Percentiles rank a stretch among this genome's conserved stretches.
phyloP scores from a whole-genome alignment of 2,329 filamentous ascomycete genomes.

The Bisporella sp. region DNA sequence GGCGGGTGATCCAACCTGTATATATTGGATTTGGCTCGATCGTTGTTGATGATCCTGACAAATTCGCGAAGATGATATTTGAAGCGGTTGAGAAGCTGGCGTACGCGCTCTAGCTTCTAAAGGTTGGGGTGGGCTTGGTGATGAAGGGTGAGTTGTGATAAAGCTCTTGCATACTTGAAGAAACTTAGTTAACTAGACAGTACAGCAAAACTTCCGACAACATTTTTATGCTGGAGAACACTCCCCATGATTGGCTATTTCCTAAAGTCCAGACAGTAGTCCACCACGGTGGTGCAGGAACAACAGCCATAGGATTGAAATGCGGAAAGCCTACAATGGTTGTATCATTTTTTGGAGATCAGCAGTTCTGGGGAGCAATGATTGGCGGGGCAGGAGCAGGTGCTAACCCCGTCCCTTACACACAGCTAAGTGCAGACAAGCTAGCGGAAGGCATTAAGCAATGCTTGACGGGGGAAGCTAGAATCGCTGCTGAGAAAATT shows the following conservation, averaged over 20 bases:
- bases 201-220: slow-evolving; percentile 43
- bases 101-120: slow-evolving; percentile 64
- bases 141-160: slow-evolving; percentile 25
- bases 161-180: no score
- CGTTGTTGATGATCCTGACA: slow-evolving; percentile 61
- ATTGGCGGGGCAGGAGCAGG: slow-evolving; percentile 57
- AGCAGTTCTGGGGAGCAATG: slow-evolving; percentile 71
- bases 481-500: slow-evolving; percentile 48
- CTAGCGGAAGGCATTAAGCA: slow-evolving; percentile 62
- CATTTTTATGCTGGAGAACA: slow-evolving; percentile 66
- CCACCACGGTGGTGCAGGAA: slow-evolving; percentile 1
- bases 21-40: slow-evolving; percentile 65
- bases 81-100: slow-evolving; percentile 56
- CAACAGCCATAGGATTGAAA: slow-evolving; percentile 66
- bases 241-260: slow-evolving; percentile 72
- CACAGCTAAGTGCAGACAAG: slow-evolving; percentile 54
- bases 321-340: slow-evolving; percentile 63
- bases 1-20: slow-evolving; percentile 35
- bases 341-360: slow-evolving; percentile 67
- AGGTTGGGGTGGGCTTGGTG: slow-evolving; percentile 65
- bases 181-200: no score
- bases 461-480: slow-evolving; percentile 55
- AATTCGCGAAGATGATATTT: slow-evolving; percentile 62
- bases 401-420: slow-evolving; percentile 61
- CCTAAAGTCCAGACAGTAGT: slow-evolving; percentile 41